phyloP scores from a whole-genome alignment of 2,329 filamentous ascomycete genomes.

The Curvularia sp. region DNA sequence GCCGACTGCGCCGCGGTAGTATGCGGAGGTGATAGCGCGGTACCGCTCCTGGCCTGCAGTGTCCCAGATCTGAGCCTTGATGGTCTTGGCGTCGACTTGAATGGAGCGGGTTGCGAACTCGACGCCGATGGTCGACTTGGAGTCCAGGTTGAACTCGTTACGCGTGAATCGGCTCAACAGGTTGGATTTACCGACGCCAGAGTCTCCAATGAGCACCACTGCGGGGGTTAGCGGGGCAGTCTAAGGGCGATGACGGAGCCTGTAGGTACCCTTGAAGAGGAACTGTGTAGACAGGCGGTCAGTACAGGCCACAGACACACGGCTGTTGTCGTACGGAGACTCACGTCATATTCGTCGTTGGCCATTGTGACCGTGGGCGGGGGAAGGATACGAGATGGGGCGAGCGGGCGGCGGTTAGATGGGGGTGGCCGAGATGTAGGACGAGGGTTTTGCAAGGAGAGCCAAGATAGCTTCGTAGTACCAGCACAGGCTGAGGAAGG shows the following conservation, averaged over 20 bases:
- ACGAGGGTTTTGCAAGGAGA: neutral
- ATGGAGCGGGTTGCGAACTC: slow-evolving; percentile 99
- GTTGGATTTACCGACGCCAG: slow-evolving; percentile 99
- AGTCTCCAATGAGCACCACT: slow-evolving; percentile 99
- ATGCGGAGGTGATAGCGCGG: slow-evolving; percentile 97
- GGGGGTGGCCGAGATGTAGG: neutral
- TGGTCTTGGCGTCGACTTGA: slow-evolving; percentile 98
- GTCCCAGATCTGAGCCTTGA: slow-evolving; percentile 99
- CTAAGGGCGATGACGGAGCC: slow-evolving; percentile 5
- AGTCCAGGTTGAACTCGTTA: slow-evolving; percentile 99
- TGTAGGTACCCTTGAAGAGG: slow-evolving; percentile 88
- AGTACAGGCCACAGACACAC: slow-evolving; percentile 31
- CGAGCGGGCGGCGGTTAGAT: slow-evolving; percentile 14
- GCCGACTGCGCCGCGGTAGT: slow-evolving; percentile 97
- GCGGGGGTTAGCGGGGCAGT: slow-evolving; percentile 43
- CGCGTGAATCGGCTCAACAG: slow-evolving; percentile 98
- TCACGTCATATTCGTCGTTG: slow-evolving; percentile 99
- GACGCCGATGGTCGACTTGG: slow-evolving; percentile 99
- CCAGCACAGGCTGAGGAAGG: slow-evolving; percentile 4
- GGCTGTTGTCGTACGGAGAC: slow-evolving; percentile 49
- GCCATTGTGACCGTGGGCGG: slow-evolving; percentile 70
- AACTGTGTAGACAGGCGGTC: slow-evolving; percentile 67
- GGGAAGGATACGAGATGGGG: slow-evolving; percentile 24
- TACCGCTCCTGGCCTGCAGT: slow-evolving; percentile 98
- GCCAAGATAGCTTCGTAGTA: slow-evolving; percentile 4